These are phyloP conservation scores for Phaeophleospora eucalypticola DNA, from an alignment of 2,329 filamentous ascomycete species.

Conservation along the genomic window DNA sequence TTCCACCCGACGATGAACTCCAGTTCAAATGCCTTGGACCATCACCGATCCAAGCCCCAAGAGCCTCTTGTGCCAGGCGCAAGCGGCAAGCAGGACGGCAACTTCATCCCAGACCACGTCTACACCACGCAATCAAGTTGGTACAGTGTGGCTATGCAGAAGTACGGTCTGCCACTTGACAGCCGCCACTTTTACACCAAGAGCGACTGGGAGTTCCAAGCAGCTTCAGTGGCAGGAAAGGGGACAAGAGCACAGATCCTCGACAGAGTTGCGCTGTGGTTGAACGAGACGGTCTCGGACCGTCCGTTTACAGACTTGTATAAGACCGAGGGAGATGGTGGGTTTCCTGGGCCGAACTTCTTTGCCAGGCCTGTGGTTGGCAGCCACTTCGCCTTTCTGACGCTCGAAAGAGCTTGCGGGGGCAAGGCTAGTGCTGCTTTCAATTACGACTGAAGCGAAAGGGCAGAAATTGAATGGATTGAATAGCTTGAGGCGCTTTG, in stretches of 20 bases:
- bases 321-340: conserved; percentile 71
- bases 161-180: conserved; percentile 78
- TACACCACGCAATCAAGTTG: conserved; percentile 77
- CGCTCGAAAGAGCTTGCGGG: conserved; percentile 70
- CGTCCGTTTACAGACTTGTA: conserved; percentile 78
- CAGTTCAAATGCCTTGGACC: conserved; percentile 9
- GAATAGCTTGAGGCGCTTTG: background rate
- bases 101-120: conserved; percentile 66
- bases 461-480: background rate
- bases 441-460: conserved; percentile 9
- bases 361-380: conserved; percentile 80
- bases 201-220: conserved; percentile 81
- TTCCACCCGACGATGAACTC: conserved; percentile 56
- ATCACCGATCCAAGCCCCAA: conserved; percentile 9
- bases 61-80: conserved; percentile 14
- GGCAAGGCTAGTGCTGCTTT: conserved; percentile 19
- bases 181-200: conserved; percentile 80
- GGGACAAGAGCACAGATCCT: conserved; percentile 67
- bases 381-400: conserved; percentile 79
- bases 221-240: conserved; percentile 70
- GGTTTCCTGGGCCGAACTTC: conserved; percentile 70
- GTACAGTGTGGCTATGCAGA: conserved; percentile 75
- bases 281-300: conserved; percentile 76
- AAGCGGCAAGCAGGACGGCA: conserved; percentile 22
- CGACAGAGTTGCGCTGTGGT: conserved; percentile 69